These are phyloP conservation scores for Rutidosis leptorrhynchoides DNA, from an alignment of 129 eudicot genomes.

Conservation along the genomic window DNA sequence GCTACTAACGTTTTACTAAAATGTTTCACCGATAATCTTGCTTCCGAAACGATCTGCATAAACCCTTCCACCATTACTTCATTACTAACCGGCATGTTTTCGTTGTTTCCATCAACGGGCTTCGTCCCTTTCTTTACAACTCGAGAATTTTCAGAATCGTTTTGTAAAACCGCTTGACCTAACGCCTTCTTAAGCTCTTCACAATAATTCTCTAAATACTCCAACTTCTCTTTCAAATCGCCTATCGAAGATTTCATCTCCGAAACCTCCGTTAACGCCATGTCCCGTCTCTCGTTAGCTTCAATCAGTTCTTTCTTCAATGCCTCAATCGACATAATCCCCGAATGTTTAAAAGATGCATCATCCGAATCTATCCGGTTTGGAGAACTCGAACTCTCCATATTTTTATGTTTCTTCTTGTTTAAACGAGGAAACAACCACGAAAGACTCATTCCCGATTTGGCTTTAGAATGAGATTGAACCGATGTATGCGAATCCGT, in stretches of 20 bases:
- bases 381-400: conserved; percentile 42
- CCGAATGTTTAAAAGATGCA: conserved; percentile 48
- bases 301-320: conserved; percentile 68
- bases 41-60: conserved; percentile 83
- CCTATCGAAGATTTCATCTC: conserved; percentile 83
- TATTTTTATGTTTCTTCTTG: conserved; percentile 66
- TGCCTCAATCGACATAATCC: conserved; percentile 47
- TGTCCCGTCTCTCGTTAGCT: conserved; percentile 67
- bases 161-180: conserved; percentile 54
- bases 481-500: conserved; percentile 59
- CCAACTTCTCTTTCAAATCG: conserved; percentile 57
- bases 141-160: conserved; percentile 24
- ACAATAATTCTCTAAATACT: conserved; percentile 70
- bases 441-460: conserved; percentile 60
- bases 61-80: conserved; percentile 94
- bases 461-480: conserved; percentile 44
- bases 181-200: conserved; percentile 77
- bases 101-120: conserved; percentile 33
- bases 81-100: conserved; percentile 64
- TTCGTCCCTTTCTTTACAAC: conserved; percentile 33
- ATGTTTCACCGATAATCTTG: conserved; percentile 81
- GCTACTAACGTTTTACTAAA: conserved; percentile 65
- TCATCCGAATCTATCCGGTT: conserved; percentile 47
- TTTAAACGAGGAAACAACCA: conserved; percentile 77
- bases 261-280: conserved; percentile 57